Base-by-base conservation (phyloP, 768 basidiomycete genomes). In the Psilocybe tampanensis region DNA sequence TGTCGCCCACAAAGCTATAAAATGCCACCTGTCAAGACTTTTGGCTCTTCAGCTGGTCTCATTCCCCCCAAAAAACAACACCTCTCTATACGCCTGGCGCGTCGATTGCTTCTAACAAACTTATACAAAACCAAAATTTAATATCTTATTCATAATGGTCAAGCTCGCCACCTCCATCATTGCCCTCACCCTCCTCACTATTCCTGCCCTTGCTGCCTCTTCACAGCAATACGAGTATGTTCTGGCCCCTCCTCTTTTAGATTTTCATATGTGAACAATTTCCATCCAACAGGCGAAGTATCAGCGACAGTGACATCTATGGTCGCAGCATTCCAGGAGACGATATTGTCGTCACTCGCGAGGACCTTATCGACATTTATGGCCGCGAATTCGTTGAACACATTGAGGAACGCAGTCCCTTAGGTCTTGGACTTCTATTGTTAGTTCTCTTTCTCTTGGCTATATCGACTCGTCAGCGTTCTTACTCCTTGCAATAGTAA, bases 1-100 rank as follows among this genome's bases (percentile, higher is more conserved):
- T 34, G 33, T 34, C 33, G 15, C 33, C 15, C 36, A 39, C 13
- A n/a, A 13, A 39, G 12, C 29, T 55, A 55, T 55, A 55, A 34
- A 55, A 19, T 24, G 19, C 22, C 44, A 8, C 26, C 19, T 12
- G 15, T 19, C 24, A 12, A 15, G 2, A 13, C 9, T 18, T 22
- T 24, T 12, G 50, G 15, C 48, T 59, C 58, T 50, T 47, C 58
- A 59, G 58, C 58, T 59, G 58, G 58, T 59, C 58, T 59, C 58
- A 54, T 23, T 48, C 48, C 29, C 29, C 26, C 41, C 24, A 23
- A 24, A 32, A 26, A 18, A 22, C 19, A 21, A 45, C n/a, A 53
- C 6, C 44, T 45, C 17, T 50, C 36, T 9, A 5, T 29, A 21
- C 45, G 26, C 34, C 26, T 23, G 53, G 44, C 41, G 42, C 45